Base-by-base conservation (phyloP, 805 yeast genomes). In the Yarrowia sp. region DNA sequence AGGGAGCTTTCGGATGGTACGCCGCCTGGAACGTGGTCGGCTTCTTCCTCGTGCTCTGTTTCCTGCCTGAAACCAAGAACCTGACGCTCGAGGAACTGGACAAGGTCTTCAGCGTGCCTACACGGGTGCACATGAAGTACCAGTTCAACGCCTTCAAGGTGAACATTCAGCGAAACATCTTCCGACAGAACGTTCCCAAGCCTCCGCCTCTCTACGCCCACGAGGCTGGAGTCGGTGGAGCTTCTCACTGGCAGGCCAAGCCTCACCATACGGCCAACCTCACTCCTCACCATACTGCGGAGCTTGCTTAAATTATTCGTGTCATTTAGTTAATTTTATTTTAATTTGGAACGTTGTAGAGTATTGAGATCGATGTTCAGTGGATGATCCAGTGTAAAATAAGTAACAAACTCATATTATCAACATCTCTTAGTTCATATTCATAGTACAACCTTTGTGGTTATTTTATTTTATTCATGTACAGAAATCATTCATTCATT, bases 1-100 rank as follows among this genome's bases (percentile, higher is more conserved):
- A 88, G 72, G 97, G 97, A 77, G 96, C 96, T 3, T 91, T 90
- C 76, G 92, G 95, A 14, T 91, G 87, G 84, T 91, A 90, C 75
- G 97, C 95, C 0, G 97, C 89, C 14, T 89, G 94, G 93, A 91
- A 91, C 77, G 73, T 90, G 74, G 90, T 89, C 5, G 83, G 90
- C 68, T 87, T 89, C 83, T 81, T 89, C 76, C 80, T 89, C 70
- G 84, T 85, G 22, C 81, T 82, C 70, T 76, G 78, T 55, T 79
- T 79, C 77, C 77, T 81, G 32, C 90, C 92, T 3, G 93, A 89
- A 75, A 89, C 93, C 2, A 86, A 86, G 78, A 86, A 86, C 42
- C 83, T 87, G 71, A 87, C 94, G 0, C 83, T 89, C 74, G 95
- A 90, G 78, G 92, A 89, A 77, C 82, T 89, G 75, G 94, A 89